Conservation (phyloP, 352 stramenopile genomes). For the Globisporangium uncinulatum region DNA sequence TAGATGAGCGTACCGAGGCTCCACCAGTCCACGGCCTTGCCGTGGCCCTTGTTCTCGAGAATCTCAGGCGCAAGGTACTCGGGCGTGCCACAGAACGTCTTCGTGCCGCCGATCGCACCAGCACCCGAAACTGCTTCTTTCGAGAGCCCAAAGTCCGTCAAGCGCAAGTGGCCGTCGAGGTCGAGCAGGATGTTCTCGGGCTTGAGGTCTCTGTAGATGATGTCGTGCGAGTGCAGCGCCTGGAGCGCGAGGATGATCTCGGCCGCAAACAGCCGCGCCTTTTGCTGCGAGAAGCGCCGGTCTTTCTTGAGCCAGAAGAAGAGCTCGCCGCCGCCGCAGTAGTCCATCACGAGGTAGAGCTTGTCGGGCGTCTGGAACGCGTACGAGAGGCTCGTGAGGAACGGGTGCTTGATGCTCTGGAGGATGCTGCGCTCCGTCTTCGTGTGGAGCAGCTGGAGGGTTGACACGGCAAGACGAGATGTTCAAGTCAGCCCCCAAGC, state of each 20-base stretch:
- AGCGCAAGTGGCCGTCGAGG: slow-evolving; percentile 90
- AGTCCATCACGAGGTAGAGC: slow-evolving; percentile 93
- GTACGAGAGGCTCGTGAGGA: slow-evolving; percentile 84
- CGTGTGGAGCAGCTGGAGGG: slow-evolving; percentile 76
- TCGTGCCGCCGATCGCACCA: slow-evolving; percentile 71
- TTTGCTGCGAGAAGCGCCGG: slow-evolving; percentile 90
- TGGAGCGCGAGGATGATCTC: slow-evolving; percentile 93
- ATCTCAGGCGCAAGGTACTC: slow-evolving; percentile 95
- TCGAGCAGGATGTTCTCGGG: slow-evolving; percentile 95
- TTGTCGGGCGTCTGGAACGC: slow-evolving; percentile 91
- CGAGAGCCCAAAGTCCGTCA: slow-evolving; percentile 95
- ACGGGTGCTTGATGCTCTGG: slow-evolving; percentile 91
- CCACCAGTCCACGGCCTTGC: slow-evolving; percentile 89
- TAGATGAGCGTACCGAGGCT: slow-evolving; percentile 92
- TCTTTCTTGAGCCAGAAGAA: slow-evolving; percentile 96
- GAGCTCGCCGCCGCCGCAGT: slow-evolving; percentile 91
- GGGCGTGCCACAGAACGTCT: slow-evolving; percentile 92
- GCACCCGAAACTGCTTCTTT: slow-evolving; percentile 89
- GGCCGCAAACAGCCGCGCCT: slow-evolving; percentile 88
- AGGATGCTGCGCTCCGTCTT: slow-evolving; percentile 92
- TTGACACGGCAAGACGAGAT: neutral
- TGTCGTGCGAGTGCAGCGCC: slow-evolving; percentile 91
- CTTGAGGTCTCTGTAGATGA: slow-evolving; percentile 97
- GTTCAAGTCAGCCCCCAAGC: neutral
- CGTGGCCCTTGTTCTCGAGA: slow-evolving; percentile 91